Evolutionary conservation across 257 asterid species (phyloP).

Genomic region (Fraxinus excelsior): DNA sequence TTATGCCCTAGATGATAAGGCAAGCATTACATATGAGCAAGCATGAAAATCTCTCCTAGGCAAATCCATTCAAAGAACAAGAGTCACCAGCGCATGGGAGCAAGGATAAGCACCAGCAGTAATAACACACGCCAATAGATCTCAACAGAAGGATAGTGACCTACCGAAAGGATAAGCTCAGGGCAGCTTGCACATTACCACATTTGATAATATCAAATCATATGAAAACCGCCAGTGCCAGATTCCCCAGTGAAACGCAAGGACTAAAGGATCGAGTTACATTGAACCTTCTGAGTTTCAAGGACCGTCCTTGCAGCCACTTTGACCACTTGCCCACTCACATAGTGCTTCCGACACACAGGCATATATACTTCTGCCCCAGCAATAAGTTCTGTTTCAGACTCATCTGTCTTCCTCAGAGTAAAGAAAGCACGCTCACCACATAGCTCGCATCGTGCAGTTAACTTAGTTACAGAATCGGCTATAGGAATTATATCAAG

Average conservation of each 20-base stretch:
- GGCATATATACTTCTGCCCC: slow-evolving; percentile 98
- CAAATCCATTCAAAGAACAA: not conserved
- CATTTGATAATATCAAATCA: too few relatives aligned
- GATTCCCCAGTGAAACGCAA: not conserved
- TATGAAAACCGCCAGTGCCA: not conserved
- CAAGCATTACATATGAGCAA: not conserved
- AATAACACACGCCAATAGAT: too few relatives aligned
- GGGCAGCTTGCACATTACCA: too few relatives aligned
- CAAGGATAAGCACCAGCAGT: too few relatives aligned
- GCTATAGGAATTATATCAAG: slow-evolving; percentile 86
- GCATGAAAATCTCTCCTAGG: not conserved
- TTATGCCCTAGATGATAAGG: not conserved
- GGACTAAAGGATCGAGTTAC: slow-evolving; percentile 34
- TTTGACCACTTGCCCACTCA: slow-evolving; percentile 78
- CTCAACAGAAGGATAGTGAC: too few relatives aligned
- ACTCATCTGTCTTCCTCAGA: slow-evolving; percentile 85
- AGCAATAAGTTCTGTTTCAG: slow-evolving; percentile 67
- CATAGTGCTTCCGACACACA: slow-evolving; percentile 88
- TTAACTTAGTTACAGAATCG: slow-evolving; percentile 79
- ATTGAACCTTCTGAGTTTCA: slow-evolving; percentile 47
- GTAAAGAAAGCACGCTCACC: slow-evolving; percentile 74
- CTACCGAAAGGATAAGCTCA: too few relatives aligned
- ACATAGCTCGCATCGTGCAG: slow-evolving; percentile 79
- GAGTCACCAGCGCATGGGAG: not conserved
- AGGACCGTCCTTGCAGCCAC: slow-evolving; percentile 66